phyloP scores from a whole-genome alignment of 306 rosid genomes.

The Medicago ruthenica region DNA sequence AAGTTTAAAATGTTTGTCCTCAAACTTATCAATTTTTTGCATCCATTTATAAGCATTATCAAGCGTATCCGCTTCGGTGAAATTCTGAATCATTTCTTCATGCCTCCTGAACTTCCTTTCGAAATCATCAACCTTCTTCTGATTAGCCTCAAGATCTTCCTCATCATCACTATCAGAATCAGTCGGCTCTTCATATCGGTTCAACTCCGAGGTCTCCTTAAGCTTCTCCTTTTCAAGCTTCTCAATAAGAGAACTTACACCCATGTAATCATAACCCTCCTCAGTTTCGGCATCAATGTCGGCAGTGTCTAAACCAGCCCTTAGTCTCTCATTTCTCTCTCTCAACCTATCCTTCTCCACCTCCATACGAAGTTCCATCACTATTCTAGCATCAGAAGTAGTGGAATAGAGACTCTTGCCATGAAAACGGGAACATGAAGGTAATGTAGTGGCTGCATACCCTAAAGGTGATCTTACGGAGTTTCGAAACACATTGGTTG shows the following conservation, averaged over 20 bases:
- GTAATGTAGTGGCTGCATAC: not conserved
- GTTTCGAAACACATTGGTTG: conserved; percentile 45
- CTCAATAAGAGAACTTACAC: conserved; percentile 66
- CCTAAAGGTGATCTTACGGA: conserved; percentile 39
- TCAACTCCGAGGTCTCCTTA: conserved; percentile 47
- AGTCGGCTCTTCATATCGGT: conserved; percentile 68
- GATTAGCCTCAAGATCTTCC: conserved; percentile 57
- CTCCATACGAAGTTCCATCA: conserved; percentile 61
- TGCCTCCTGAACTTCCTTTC: conserved; percentile 73
- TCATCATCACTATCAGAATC: conserved; percentile 86
- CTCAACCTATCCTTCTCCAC: conserved; percentile 72
- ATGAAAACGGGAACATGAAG: conserved; percentile 21
- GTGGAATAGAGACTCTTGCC: conserved; percentile 55
- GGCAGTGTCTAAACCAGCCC: conserved; percentile 64
- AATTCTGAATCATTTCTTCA: conserved; percentile 62
- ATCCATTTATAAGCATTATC: conserved; percentile 87
- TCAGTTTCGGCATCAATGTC: conserved; percentile 66
- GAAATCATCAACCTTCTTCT: conserved; percentile 54
- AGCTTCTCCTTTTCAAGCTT: conserved; percentile 65
- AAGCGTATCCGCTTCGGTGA: conserved; percentile 65
- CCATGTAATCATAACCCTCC: conserved; percentile 78
- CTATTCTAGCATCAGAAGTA: conserved; percentile 35
- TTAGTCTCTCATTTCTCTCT: conserved; percentile 61
- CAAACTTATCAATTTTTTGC: conserved; percentile 79
- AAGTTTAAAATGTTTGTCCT: conserved; percentile 72